A percentile compares a stretch with the other conserved stretches of the same genome.
These are phyloP conservation scores for Durotheca rogersii DNA, from an alignment of 495 filamentous ascomycete species.

Conservation along the genomic window DNA sequence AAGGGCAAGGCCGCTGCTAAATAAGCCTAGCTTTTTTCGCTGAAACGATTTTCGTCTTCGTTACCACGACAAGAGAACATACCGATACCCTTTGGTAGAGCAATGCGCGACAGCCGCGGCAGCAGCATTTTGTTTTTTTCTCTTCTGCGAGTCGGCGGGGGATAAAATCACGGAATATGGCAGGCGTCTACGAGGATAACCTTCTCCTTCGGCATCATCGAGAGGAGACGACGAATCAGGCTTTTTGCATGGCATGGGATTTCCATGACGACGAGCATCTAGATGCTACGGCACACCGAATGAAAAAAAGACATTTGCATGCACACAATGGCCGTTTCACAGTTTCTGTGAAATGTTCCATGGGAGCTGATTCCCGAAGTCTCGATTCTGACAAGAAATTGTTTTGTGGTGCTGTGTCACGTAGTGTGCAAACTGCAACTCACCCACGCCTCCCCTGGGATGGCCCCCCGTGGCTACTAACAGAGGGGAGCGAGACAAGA, in stretches of 20 bases:
- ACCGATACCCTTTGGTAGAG: conserved; percentile 36
- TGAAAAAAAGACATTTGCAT: conserved; percentile 44
- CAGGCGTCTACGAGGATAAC: conserved; percentile 31
- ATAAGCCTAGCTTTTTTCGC: conserved; percentile 17
- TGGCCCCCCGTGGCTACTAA: no score
- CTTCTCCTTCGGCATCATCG: conserved; percentile 14
- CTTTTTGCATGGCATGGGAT: conserved; percentile 24
- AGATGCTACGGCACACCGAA: conserved; percentile 26
- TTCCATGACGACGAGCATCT: conserved; percentile 31
- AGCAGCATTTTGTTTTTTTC: conserved; percentile 8
- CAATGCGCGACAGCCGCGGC: conserved; percentile 19
- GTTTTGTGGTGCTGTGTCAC: conserved; percentile 9
- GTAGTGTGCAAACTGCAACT: conserved; percentile 13
- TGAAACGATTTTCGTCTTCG: conserved; percentile 10
- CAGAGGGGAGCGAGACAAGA: background rate
- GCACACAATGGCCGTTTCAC: conserved; percentile 64
- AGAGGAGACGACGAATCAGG: conserved; percentile 18
- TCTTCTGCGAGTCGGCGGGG: conserved; percentile 11
- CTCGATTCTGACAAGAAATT: conserved; percentile 15
- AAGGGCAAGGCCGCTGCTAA: conserved; percentile 53
- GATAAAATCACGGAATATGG: conserved; percentile 32
- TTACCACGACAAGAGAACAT: conserved; percentile 31
- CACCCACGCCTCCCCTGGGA: conserved; percentile 9
- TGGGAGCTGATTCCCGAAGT: conserved; percentile 64
- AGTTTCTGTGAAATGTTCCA: conserved; percentile 61